These are phyloP conservation scores for Leucoagaricus sp. DNA, from an alignment of 1,284 basidiomycete genomes.

Conservation along the genomic window DNA sequence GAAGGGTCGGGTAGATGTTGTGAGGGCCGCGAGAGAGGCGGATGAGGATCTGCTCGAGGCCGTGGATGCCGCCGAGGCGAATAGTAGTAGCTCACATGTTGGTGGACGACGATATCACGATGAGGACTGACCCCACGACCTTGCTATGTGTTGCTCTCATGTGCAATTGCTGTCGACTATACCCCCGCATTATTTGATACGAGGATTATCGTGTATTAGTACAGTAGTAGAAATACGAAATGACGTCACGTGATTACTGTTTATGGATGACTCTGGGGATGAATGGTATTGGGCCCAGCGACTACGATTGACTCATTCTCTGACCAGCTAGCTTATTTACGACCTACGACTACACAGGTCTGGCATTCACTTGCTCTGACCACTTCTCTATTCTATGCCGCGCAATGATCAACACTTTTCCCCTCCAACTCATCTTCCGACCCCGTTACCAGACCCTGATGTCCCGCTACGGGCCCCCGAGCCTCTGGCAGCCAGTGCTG, in stretches of 20 bases:
- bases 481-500: constrained; percentile 4
- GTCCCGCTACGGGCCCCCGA: constrained; percentile 7
- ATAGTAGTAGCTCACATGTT: constrained; percentile 20
- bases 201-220: constrained; percentile 9
- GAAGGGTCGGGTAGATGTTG: constrained; percentile 12
- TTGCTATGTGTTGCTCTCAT: no score
- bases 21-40: constrained; percentile 26
- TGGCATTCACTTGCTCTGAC: constrained; percentile 26
- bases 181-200: constrained; percentile 7
- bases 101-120: constrained; percentile 13
- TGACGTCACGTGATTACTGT: constrained; percentile 8
- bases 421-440: constrained; percentile 24
- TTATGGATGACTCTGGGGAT: constrained; percentile 10
- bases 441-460: constrained; percentile 26
- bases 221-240: constrained; percentile 1
- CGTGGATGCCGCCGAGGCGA: constrained; percentile 43
- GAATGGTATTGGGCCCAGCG: background rate
- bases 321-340: no score
- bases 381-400: constrained; percentile 22
- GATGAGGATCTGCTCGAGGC: constrained; percentile 43
- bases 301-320: background rate
- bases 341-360: constrained; percentile 11
- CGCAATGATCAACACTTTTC: constrained; percentile 23
- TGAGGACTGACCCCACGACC: constrained; percentile 11
- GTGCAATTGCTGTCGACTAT: background rate